Base-by-base conservation (phyloP, 1,139 yeast genomes). In the Kodamaea ohmeri region DNA sequence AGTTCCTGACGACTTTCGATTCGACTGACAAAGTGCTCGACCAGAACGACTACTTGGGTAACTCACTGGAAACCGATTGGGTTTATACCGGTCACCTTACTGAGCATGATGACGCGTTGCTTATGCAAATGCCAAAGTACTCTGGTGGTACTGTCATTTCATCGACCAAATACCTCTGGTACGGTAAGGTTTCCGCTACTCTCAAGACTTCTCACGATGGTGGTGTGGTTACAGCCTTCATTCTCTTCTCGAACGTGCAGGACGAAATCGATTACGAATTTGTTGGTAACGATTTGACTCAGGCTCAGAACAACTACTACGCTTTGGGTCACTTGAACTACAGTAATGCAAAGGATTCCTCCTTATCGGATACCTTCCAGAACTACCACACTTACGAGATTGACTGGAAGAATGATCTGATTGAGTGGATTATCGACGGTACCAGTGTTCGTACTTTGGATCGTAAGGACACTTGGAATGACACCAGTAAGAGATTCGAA, bases 211-310 rank as follows among this genome's bases (percentile, higher is more conserved):
- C 96, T 1, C 86, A 78, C 53, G 78, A 77, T 38, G 69, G 63
- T 22, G 97, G 97, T 67, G 96, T 89, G 35, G 77, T 89, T 45
- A 75, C 94, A 14, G 92, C 96, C n/a, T 79, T 83, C 52, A 87
- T 89, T 58, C 63, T 87, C 43, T 85, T 80, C 65, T 85, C 95
- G 2, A 88, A 86, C 52, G 88, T 85, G 31, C 81, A 83, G 63
- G 97, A 89, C 67, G 97, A 90, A 71, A 76, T 89, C 52, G 97
- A 89, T 75, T 82, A 66, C 55, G 97, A 89, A 66, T 83, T 79
- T 52, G 81, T 88, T 42, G 97, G 97, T 44, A 74, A 75, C 50
- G 76, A 84, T 55, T 65, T 84, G 52, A 70, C 71, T 13, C 59
- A 65, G 25, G 85, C 80, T 1, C 92, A 89, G 66, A 68, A 89